These are phyloP conservation scores for Populus trichocarpa DNA, from an alignment of 441 rosid genomes.

Conservation along the genomic window DNA sequence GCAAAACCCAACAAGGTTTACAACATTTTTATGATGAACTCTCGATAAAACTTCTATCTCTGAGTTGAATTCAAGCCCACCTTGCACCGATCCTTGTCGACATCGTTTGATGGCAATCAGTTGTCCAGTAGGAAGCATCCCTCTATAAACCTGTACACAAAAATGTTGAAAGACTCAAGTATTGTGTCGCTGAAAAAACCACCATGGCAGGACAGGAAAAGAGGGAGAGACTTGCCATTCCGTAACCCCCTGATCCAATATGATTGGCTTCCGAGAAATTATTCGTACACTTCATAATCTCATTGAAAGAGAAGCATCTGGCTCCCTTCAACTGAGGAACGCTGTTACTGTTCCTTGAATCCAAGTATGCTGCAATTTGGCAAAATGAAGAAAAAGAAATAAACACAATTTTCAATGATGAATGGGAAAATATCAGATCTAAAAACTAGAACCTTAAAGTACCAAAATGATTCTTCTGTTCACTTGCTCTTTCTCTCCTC, in stretches of 20 bases:
- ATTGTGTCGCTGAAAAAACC: too few relatives aligned
- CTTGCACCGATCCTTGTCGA: constrained; percentile 82
- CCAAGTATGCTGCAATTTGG: constrained; percentile 48
- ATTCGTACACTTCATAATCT: constrained; percentile 51
- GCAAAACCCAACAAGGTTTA: constrained; percentile 68
- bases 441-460: constrained; percentile 1
- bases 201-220: neutral
- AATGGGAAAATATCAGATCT: neutral
- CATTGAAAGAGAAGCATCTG: constrained; percentile 70
- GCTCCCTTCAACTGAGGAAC: constrained; percentile 71
- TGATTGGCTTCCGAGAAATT: constrained; percentile 58
- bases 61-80: constrained; percentile 75
- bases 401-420: neutral
- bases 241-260: constrained; percentile 80
- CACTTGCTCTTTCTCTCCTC: constrained; percentile 59
- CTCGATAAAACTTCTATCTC: constrained; percentile 91
- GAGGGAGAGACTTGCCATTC: constrained; percentile 51
- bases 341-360: constrained; percentile 40
- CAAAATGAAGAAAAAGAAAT: constrained; percentile 6
- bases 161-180: neutral
- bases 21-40: constrained; percentile 86
- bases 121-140: constrained; percentile 53
- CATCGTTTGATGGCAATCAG: constrained; percentile 73
- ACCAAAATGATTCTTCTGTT: constrained; percentile 66
- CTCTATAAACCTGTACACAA: constrained; percentile 63